Evolutionary conservation across 2,329 filamentous ascomycete species (phyloP).

Genomic region (Sporothrix schenckii): DNA sequence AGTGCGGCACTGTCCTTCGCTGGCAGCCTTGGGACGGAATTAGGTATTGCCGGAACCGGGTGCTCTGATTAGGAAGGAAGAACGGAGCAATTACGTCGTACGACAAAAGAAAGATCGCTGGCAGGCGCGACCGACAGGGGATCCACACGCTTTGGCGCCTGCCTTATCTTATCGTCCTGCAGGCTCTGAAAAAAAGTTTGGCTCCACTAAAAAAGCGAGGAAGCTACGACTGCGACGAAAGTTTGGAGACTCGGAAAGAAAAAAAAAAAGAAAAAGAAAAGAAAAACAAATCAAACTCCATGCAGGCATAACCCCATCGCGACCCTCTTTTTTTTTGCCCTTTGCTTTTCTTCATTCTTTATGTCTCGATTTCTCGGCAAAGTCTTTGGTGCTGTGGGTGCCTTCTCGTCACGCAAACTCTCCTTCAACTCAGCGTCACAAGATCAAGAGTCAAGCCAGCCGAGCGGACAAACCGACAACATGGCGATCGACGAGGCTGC

Average conservation of each 20-base stretch:
- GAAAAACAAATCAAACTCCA: slow-evolving; percentile 15
- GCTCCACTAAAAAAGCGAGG: slow-evolving; percentile 29
- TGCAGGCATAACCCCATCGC: background rate
- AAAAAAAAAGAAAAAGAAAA: slow-evolving; percentile 17
- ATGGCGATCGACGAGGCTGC: slow-evolving; percentile 14
- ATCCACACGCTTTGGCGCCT: background rate
- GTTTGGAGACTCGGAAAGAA: slow-evolving; percentile 10
- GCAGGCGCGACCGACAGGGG: background rate
- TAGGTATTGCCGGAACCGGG: slow-evolving; percentile 28
- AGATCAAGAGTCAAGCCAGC: background rate
- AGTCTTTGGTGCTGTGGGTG: slow-evolving; percentile 28
- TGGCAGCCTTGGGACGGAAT: slow-evolving; percentile 31
- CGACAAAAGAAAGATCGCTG: background rate
- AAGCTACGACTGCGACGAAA: slow-evolving; percentile 22
- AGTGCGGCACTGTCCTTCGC: slow-evolving; percentile 8
- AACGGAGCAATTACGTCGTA: background rate
- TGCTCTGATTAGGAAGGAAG: background rate
- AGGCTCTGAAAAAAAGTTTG: slow-evolving; percentile 24
- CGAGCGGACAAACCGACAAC: background rate
- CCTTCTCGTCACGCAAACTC: slow-evolving; percentile 25
- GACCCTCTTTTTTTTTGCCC: background rate
- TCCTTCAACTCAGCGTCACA: background rate
- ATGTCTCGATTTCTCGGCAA: slow-evolving; percentile 34
- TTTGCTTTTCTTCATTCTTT: background rate
- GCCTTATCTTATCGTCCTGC: slow-evolving; percentile 30